Evolutionary conservation across 2,329 filamentous ascomycete genomes (phyloP).

Genomic region (Byssothecium circinans): DNA sequence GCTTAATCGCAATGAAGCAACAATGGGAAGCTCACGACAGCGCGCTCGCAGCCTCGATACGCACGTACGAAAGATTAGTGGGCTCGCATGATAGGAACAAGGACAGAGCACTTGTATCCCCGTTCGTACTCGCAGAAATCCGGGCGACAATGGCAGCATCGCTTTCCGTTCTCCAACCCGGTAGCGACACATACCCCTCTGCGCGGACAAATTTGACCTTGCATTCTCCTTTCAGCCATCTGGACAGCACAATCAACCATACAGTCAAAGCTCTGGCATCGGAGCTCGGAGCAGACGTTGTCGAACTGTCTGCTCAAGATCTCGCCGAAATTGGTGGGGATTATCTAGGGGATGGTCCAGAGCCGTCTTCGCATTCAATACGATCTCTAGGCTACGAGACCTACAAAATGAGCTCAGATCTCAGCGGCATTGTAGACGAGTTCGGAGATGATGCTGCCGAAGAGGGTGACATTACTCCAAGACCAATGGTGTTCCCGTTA

Average conservation of each 20-base stretch:
- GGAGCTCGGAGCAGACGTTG: slow-evolving; percentile 65
- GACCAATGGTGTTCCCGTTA: slow-evolving; percentile 22
- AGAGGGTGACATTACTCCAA: slow-evolving; percentile 41
- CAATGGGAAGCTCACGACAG: background rate
- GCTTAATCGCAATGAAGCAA: background rate
- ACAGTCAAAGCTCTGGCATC: slow-evolving; percentile 66
- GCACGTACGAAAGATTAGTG: background rate
- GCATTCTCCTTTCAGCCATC: slow-evolving; percentile 61
- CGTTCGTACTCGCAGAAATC: slow-evolving; percentile 48
- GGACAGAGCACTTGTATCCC: slow-evolving; percentile 17
- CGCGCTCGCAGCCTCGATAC: background rate
- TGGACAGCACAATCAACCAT: slow-evolving; percentile 57
- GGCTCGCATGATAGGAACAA: background rate
- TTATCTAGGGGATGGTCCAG: slow-evolving; percentile 67
- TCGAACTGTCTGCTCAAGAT: slow-evolving; percentile 69
- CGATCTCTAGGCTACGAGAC: slow-evolving; percentile 59
- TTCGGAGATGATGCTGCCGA: slow-evolving; percentile 32
- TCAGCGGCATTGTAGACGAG: slow-evolving; percentile 28
- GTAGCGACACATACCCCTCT: slow-evolving; percentile 50
- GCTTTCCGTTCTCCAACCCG: slow-evolving; percentile 39
- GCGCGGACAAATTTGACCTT: slow-evolving; percentile 61
- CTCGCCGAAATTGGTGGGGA: slow-evolving; percentile 69
- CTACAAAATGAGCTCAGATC: slow-evolving; percentile 45
- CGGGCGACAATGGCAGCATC: slow-evolving; percentile 55
- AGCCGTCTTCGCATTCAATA: slow-evolving; percentile 51